These are phyloP conservation scores for Gloeostereum incarnatum DNA, from an alignment of 768 basidiomycete genomes.

Conservation along the genomic window DNA sequence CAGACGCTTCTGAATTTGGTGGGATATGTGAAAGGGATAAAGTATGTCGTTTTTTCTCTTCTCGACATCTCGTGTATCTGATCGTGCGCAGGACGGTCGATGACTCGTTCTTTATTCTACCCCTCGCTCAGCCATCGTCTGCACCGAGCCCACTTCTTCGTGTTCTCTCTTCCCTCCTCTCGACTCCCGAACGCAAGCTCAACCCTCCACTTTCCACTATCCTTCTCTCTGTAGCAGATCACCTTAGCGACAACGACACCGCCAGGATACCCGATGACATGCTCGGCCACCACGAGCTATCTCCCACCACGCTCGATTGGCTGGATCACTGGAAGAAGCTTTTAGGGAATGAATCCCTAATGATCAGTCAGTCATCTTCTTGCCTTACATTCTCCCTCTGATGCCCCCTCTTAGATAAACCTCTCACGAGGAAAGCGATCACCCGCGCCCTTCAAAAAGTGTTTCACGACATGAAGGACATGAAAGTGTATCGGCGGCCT, in stretches of 20 bases:
- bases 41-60: slow-evolving; percentile 29
- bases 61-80: slow-evolving; percentile 2
- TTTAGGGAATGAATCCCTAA: slow-evolving; percentile 36
- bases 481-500: slow-evolving; percentile 50
- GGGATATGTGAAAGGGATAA: slow-evolving; percentile 46
- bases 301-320: slow-evolving; percentile 68
- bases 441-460: slow-evolving; percentile 48
- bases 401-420: slow-evolving; percentile 19
- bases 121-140: slow-evolving; percentile 42
- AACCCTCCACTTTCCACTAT: slow-evolving; percentile 54
- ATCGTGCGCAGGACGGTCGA: slow-evolving; percentile 30
- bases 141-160: slow-evolving; percentile 50
- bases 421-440: slow-evolving; percentile 44
- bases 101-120: slow-evolving; percentile 34
- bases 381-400: neutral
- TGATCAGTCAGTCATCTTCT: neutral
- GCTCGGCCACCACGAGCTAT: slow-evolving; percentile 58
- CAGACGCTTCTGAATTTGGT: slow-evolving; percentile 50
- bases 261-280: slow-evolving; percentile 52
- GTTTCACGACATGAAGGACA: slow-evolving; percentile 62
- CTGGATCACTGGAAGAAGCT: slow-evolving; percentile 55
- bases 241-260: slow-evolving; percentile 62
- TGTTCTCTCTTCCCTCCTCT: slow-evolving; percentile 40
- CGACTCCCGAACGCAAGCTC: slow-evolving; percentile 51
- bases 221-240: slow-evolving; percentile 56